Evolutionary conservation across 73 alveolate species (phyloP), one percentile per base, ranked within the genome.

Genomic region (Paramecium primaurelia): DNA sequence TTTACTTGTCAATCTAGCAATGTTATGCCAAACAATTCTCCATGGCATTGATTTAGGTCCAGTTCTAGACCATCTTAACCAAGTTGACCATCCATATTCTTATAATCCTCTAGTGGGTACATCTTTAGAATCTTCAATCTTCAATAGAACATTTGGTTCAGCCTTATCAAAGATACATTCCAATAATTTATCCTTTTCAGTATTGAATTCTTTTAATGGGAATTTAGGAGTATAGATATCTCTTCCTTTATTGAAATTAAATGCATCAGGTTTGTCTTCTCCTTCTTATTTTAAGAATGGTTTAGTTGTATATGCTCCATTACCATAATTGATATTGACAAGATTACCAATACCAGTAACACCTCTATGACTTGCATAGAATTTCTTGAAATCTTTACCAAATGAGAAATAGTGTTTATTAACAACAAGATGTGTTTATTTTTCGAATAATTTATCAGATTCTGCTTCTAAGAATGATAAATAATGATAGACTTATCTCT

Each of bases 31-130:
- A 45, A 32, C 51, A 42, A n/a, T 51, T 44, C 37, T 20, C 5
- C n/a, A 26, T 22, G 0, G 37, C 0, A 45, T 73, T 0, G 87
- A 68, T 80, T 47, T 44, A 10, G 14, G 25, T 34, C 14, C 26
- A 34, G 91, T 80, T 28, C 91, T 45, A 11, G 58, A 45, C 91
- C 91, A 80, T 47, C 73, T 80, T 16, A 47, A 42, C 91, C 91
- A 80, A 2, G 28, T 8, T 1, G 77, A 36, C 91, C 91, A 80
- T 11, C 91, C 91, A 80, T 80, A 80, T 25, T 80, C 91, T 14
- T 80, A 20, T 25, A 80, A 80, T 26, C 91, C 91, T 80, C 73
- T 80, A 22, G 45, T 36, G 49, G 9, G 71, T 6, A 42, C 58
- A 42, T 80, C 91, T 64, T 80, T 73, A n/a, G 60, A 34, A 73